Conservation (phyloP, 2,329 filamentous ascomycete genomes). For the Fusarium staphyleae region DNA sequence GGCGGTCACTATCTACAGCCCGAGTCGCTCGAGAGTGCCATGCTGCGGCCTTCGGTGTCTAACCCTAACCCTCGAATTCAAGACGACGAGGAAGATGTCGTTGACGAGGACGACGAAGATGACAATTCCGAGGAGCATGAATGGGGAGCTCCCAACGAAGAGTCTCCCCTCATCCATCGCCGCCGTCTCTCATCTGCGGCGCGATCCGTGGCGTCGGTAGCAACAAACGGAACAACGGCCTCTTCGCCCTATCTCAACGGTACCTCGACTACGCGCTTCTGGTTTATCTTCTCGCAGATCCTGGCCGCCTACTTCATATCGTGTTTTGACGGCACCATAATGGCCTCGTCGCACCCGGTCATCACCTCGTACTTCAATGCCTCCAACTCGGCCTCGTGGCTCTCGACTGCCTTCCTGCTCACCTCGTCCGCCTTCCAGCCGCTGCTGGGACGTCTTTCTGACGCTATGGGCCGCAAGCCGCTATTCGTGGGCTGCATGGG, state of each 20-base stretch:
- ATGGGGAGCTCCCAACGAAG: slow-evolving; percentile 30
- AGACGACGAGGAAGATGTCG: slow-evolving; percentile 16
- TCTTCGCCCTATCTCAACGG: slow-evolving; percentile 52
- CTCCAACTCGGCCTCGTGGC: slow-evolving; percentile 82
- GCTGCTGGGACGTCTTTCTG: slow-evolving; percentile 75
- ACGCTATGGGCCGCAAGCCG: slow-evolving; percentile 73
- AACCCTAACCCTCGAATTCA: slow-evolving; percentile 31
- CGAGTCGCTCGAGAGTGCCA: slow-evolving; percentile 50
- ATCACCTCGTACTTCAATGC: slow-evolving; percentile 82
- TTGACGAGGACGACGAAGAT: slow-evolving; percentile 20
- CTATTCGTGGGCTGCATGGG: slow-evolving; percentile 70
- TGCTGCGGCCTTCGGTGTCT: slow-evolving; percentile 44
- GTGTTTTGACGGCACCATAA: slow-evolving; percentile 79
- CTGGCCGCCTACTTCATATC: slow-evolving; percentile 64
- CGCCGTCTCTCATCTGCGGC: slow-evolving; percentile 26
- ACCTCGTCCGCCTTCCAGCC: slow-evolving; percentile 81
- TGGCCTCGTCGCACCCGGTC: slow-evolving; percentile 82
- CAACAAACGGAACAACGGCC: slow-evolving; percentile 13
- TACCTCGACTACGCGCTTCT: slow-evolving; percentile 61
- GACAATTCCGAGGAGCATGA: slow-evolving; percentile 13
- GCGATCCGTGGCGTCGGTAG: slow-evolving; percentile 20
- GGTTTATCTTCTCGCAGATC: slow-evolving; percentile 67
- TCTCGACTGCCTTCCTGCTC: slow-evolving; percentile 79
- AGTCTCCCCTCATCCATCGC: slow-evolving; percentile 39
- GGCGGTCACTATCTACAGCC: slow-evolving; percentile 51